phyloP scores from a whole-genome alignment of 768 basidiomycete genomes.

The Coprinopsis marcescibilis region DNA sequence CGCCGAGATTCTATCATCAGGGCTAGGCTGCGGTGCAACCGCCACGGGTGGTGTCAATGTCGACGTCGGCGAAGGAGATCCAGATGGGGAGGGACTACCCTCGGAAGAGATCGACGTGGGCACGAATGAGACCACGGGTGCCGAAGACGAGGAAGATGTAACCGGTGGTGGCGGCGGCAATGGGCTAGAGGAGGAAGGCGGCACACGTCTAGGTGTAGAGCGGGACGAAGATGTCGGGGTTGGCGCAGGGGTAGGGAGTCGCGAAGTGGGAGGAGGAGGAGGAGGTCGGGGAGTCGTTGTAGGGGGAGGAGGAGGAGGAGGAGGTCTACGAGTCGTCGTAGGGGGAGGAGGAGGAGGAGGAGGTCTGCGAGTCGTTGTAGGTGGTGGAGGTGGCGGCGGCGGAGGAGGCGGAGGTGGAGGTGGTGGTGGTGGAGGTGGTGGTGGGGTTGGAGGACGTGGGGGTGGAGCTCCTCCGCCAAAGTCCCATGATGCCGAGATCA shows the following conservation, averaged over 20 bases:
- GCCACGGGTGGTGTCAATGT: neutral
- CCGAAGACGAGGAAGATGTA: too few species aligned
- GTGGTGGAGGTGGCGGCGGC: slow-evolving; percentile 3
- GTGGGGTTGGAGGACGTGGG: slow-evolving; percentile 14
- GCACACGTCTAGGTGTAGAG: neutral
- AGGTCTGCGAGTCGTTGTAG: slow-evolving; percentile 11
- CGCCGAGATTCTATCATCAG: neutral
- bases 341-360: slow-evolving; percentile 12
- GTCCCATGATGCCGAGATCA: slow-evolving; percentile 47
- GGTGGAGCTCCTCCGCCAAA: slow-evolving; percentile 22
- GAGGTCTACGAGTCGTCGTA: neutral
- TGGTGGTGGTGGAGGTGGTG: slow-evolving; percentile 8
- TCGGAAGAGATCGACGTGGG: too few species aligned
- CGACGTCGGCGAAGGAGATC: too few species aligned
- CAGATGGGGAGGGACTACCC: too few species aligned
- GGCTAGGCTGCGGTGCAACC: neutral
- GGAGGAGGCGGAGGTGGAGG: slow-evolving; percentile 9
- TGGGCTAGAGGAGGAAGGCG: neutral
- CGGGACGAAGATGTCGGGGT: too few species aligned
- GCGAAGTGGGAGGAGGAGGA: neutral
- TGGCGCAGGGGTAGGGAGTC: neutral
- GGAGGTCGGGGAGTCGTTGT: slow-evolving; percentile 8
- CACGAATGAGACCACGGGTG: too few species aligned
- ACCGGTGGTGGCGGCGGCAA: neutral
- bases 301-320: neutral